These are phyloP conservation scores for Kwoniella europaea DNA, from an alignment of 768 basidiomycete genomes.

Conservation along the genomic window DNA sequence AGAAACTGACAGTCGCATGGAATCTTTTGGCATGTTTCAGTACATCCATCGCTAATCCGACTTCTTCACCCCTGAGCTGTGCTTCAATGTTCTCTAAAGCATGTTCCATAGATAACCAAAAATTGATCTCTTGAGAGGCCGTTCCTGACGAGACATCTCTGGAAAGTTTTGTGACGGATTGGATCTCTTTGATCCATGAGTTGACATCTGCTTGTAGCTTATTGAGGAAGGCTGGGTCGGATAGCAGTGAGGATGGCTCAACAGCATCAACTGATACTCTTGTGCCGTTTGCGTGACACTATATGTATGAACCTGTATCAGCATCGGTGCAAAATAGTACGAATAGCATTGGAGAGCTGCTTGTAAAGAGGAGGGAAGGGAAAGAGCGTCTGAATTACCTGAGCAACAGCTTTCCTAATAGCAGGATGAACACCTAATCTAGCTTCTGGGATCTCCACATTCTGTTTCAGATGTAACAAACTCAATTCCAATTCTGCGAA, in stretches of 20 bases:
- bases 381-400: conserved; percentile 45
- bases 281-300: conserved; percentile 60
- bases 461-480: conserved; percentile 92
- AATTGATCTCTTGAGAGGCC: conserved; percentile 98
- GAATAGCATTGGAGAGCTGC: not conserved
- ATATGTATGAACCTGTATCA: too few relatives aligned
- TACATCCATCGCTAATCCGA: conserved; percentile 72
- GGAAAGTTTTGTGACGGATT: conserved; percentile 92
- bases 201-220: conserved; percentile 91
- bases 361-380: not conserved
- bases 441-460: conserved; percentile 98
- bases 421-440: conserved; percentile 87
- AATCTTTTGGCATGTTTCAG: conserved; percentile 95
- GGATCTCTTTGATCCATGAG: conserved; percentile 97
- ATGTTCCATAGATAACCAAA: conserved; percentile 93
- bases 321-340: too few relatives aligned
- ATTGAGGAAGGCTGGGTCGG: conserved; percentile 90
- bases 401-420: conserved; percentile 83
- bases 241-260: conserved; percentile 74
- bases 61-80: conserved; percentile 88
- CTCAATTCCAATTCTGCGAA: conserved; percentile 97
- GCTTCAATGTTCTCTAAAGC: conserved; percentile 91
- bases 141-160: conserved; percentile 92
- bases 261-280: conserved; percentile 72
- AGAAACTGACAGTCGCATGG: conserved; percentile 95